phyloP scores from a whole-genome alignment of 2,329 filamentous ascomycete species.

The Geosmithia putterillii region DNA sequence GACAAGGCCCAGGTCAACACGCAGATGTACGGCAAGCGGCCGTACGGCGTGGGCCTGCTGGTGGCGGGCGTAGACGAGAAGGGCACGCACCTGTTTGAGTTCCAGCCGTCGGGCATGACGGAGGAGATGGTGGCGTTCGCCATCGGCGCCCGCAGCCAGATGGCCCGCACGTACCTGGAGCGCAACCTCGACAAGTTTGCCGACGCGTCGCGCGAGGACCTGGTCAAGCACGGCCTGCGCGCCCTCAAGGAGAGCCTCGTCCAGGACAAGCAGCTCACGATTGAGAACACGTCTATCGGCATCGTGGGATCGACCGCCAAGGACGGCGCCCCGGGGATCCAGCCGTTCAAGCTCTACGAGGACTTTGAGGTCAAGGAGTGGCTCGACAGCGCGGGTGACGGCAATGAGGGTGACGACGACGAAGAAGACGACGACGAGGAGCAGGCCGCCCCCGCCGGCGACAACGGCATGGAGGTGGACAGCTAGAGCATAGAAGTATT shows the following conservation, averaged over 20 bases:
- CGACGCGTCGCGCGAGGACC: constrained; percentile 64
- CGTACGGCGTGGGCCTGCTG: constrained; percentile 88
- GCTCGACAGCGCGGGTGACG: constrained; percentile 61
- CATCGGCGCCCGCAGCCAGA: constrained; percentile 91
- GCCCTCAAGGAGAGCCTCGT: constrained; percentile 91
- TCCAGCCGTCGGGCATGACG: constrained; percentile 91
- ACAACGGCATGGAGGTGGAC: constrained; percentile 22
- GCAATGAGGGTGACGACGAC: constrained; percentile 26
- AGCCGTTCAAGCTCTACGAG: constrained; percentile 85
- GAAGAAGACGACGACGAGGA: constrained; percentile 23
- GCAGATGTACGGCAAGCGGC: constrained; percentile 91
- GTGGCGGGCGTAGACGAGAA: constrained; percentile 89
- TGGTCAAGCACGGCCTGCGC: constrained; percentile 80
- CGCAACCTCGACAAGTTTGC: constrained; percentile 77
- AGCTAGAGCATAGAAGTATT: constrained; percentile 12
- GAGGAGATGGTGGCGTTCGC: constrained; percentile 96
- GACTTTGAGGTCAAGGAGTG: constrained; percentile 76
- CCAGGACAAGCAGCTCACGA: constrained; percentile 94
- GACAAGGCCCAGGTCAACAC: constrained; percentile 97
- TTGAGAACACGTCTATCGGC: constrained; percentile 91
- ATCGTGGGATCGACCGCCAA: constrained; percentile 51
- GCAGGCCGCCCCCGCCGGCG: constrained; percentile 26
- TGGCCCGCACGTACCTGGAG: constrained; percentile 95
- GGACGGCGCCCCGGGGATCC: constrained; percentile 42
- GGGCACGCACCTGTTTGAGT: constrained; percentile 94